A percentile compares a stretch with the other conserved stretches of the same genome.
Conservation (phyloP, 2,329 filamentous ascomycete genomes). For the Pseudogymnoascus sp. region DNA sequence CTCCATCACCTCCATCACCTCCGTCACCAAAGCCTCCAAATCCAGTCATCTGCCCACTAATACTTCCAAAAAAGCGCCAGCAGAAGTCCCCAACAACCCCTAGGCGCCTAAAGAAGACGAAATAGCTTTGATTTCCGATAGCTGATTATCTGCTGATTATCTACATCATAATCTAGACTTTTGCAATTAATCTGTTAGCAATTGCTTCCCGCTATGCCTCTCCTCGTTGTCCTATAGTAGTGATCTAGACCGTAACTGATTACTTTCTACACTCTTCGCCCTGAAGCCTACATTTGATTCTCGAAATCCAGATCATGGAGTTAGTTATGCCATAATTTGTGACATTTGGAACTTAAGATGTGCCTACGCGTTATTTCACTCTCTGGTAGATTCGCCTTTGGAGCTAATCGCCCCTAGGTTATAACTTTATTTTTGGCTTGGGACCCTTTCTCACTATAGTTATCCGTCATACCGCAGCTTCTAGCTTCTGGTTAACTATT, state of each 20-base stretch:
- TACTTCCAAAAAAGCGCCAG: neutral
- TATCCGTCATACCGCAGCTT: neutral
- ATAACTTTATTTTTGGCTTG: neutral
- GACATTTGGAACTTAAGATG: neutral
- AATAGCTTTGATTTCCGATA: neutral
- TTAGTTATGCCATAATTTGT: neutral
- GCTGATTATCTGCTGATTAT: too few relatives aligned
- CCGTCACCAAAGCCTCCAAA: too few relatives aligned
- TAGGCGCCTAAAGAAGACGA: neutral
- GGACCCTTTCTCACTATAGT: neutral
- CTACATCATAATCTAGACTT: neutral
- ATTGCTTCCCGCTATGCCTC: neutral
- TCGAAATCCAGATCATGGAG: neutral
- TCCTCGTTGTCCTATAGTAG: neutral
- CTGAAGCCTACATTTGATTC: neutral
- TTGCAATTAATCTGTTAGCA: neutral
- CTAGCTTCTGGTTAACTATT: neutral
- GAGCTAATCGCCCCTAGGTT: neutral
- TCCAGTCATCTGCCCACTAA: neutral
- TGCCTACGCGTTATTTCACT: neutral
- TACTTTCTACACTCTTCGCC: neutral
- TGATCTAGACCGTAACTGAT: neutral
- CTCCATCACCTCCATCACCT: neutral
- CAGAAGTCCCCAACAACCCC: neutral
- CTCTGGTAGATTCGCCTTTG: neutral